Base-by-base conservation (phyloP, 345 rosid genomes). In the Clarkia xantiana region DNA sequence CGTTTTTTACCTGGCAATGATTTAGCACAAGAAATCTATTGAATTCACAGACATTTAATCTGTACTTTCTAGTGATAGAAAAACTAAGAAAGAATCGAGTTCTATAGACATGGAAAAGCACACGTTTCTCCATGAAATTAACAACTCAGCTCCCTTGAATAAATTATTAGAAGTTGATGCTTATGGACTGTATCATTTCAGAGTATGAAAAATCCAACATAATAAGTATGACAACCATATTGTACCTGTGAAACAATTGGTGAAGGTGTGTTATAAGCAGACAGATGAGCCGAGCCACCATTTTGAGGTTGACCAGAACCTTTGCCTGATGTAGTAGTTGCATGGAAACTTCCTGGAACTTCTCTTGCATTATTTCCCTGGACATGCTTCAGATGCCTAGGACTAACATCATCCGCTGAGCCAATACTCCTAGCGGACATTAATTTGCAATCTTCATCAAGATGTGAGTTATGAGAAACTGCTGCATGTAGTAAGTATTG, bases 251-350 rank as follows among this genome's bases (percentile, higher is more conserved):
- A 48, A 44, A 75, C 77, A 64, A 84, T 72, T 60, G 96, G 95
- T 10, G 95, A 86, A 58, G 98, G 98, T 34, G 98, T 91, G 65
- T 62, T 91, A 66, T 82, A 86, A 53, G 78, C 79, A 54, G 86
- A 61, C 47, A 76, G 56, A 57, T 78, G 83, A 40, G 84, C 63
- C 65, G 77, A 65, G 55, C 76, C 87, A 44, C 94, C 87, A 14
- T 76, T 86, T 62, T 67, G 43, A 67, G 74, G 76, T 62, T 81
- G 96, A 58, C 48, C 69, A 67, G 67, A 58, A 69, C 71, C 59
- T 63, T 72, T 76, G 15, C 64, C 73, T 29, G 54, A 60, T 40
- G 53, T 51, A 56, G 65, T 53, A 48, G 49, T 64, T 52, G 77
- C 80, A 54, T 81, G 81, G 51, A 62, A 70, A 71, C 71, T 81